Conservation (phyloP, 768 basidiomycete genomes). For the Mycena maculata region DNA sequence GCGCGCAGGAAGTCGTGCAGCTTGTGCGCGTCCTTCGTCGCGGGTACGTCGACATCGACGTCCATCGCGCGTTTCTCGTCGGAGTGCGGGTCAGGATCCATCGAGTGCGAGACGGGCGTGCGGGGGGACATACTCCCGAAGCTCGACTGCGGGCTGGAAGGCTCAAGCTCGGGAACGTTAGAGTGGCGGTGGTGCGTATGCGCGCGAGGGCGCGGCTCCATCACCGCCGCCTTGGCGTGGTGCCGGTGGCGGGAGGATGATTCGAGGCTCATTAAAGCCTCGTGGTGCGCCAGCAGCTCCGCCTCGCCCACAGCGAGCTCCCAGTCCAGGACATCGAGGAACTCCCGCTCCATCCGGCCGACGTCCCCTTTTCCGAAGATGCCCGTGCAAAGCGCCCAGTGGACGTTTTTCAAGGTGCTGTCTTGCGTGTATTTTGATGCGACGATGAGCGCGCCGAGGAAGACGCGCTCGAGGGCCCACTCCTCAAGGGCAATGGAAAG, state of each 20-base stretch:
- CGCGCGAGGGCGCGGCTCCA: background rate
- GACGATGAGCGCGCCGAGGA: conserved; percentile 27
- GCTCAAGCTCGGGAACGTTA: conserved; percentile 8
- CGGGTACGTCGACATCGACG: background rate
- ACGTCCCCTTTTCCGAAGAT: conserved; percentile 25
- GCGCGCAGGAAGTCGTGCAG: background rate
- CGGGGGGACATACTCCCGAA: conserved; percentile 14
- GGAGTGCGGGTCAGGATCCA: no score
- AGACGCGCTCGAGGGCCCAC: conserved; percentile 25
- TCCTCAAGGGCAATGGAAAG: conserved; percentile 21
- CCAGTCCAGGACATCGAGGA: conserved; percentile 28
- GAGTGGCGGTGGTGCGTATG: background rate
- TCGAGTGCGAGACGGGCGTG: background rate
- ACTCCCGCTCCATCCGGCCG: conserved; percentile 24
- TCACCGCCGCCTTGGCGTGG: background rate
- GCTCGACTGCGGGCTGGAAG: conserved; percentile 4
- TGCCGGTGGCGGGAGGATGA: background rate
- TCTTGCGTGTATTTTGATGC: conserved; percentile 29
- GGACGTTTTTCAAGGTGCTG: conserved; percentile 23
- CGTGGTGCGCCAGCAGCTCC: conserved; percentile 14
- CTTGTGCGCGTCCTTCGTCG: background rate
- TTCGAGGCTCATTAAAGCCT: background rate
- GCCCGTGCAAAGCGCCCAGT: conserved; percentile 27
- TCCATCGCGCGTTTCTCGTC: background rate
- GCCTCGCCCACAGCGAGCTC: conserved; percentile 20